These are phyloP conservation scores for Spathaspora sp. DNA, from an alignment of 1,139 yeast species.

Conservation along the genomic window DNA sequence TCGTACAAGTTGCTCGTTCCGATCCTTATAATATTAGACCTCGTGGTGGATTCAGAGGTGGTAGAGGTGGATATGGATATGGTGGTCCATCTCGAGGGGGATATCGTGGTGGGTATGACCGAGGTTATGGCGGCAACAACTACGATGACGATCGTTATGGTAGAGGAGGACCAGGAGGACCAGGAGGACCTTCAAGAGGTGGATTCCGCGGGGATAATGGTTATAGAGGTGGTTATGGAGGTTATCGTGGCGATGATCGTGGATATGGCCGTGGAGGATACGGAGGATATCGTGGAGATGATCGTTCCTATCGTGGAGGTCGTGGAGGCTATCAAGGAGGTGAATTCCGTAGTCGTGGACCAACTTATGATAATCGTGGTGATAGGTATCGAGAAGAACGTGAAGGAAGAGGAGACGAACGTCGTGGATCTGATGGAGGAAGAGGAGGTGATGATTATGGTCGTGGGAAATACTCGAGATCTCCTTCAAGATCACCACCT, in stretches of 20 bases:
- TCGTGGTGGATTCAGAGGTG: conserved; percentile 31
- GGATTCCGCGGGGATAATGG: conserved; percentile 10
- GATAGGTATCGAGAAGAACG: conserved; percentile 15
- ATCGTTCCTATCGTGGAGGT: conserved; percentile 20
- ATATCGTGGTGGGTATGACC: conserved; percentile 16
- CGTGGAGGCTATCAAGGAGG: conserved; percentile 18
- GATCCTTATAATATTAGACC: conserved; percentile 48
- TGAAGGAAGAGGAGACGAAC: conserved; percentile 16
- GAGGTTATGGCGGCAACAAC: conserved; percentile 14
- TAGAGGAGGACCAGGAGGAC: conserved; percentile 11
- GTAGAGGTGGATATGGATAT: conserved; percentile 28
- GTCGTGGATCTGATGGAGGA: conserved; percentile 12
- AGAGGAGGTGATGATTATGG: conserved; percentile 11
- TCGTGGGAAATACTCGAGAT: conserved; percentile 36
- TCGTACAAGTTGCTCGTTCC: conserved; percentile 60
- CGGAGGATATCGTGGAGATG: conserved; percentile 16
- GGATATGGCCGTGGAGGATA: conserved; percentile 17
- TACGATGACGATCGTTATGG: conserved; percentile 17
- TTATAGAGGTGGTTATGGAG: conserved; percentile 17
- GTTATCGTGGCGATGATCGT: conserved; percentile 2
- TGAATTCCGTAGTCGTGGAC: conserved; percentile 19
- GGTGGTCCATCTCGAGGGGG: conserved; percentile 17
- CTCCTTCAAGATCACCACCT: conserved; percentile 43
- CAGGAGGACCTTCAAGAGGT: conserved; percentile 10
- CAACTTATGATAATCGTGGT: conserved; percentile 21